These are phyloP conservation scores for Pseudonitzschia multistriata DNA, from an alignment of 108 stramenopile genomes.

Conservation along the genomic window DNA sequence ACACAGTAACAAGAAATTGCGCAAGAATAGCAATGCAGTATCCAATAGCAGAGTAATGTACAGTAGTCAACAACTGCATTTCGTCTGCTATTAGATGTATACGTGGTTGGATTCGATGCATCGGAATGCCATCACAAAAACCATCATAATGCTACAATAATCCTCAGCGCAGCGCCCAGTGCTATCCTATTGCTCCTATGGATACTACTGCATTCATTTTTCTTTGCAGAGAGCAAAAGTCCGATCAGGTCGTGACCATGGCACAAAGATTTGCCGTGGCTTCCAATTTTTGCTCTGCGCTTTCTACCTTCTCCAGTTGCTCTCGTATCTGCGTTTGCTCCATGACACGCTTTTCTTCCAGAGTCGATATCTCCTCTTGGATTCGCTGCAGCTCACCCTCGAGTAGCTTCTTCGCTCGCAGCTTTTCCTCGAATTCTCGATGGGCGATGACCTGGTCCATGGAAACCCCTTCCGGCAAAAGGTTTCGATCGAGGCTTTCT, in stretches of 20 bases:
- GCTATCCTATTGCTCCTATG: too few relatives aligned
- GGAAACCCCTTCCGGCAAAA: constrained; percentile 32
- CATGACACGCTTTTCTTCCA: constrained; percentile 10
- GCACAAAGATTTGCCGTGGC: constrained; percentile 37
- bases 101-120: too few relatives aligned
- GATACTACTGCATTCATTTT: too few relatives aligned
- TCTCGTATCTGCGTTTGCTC: not conserved
- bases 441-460: constrained; percentile 25
- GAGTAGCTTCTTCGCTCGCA: constrained; percentile 7
- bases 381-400: constrained; percentile 17
- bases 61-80: too few relatives aligned
- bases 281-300: constrained; percentile 21
- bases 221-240: not conserved
- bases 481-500: constrained; percentile 9
- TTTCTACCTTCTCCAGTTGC: constrained; percentile 16
- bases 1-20: too few relatives aligned
- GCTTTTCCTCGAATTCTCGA: constrained; percentile 10
- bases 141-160: too few relatives aligned
- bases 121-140: too few relatives aligned
- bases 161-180: too few relatives aligned
- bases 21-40: too few relatives aligned
- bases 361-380: constrained; percentile 10
- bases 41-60: too few relatives aligned
- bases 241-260: constrained; percentile 31
- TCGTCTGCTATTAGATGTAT: too few relatives aligned